A percentile compares a stretch with the other conserved stretches of the same genome.
These are phyloP conservation scores for Termitomyces sp. DNA, from an alignment of 1,284 basidiomycete species.

Conservation along the genomic window DNA sequence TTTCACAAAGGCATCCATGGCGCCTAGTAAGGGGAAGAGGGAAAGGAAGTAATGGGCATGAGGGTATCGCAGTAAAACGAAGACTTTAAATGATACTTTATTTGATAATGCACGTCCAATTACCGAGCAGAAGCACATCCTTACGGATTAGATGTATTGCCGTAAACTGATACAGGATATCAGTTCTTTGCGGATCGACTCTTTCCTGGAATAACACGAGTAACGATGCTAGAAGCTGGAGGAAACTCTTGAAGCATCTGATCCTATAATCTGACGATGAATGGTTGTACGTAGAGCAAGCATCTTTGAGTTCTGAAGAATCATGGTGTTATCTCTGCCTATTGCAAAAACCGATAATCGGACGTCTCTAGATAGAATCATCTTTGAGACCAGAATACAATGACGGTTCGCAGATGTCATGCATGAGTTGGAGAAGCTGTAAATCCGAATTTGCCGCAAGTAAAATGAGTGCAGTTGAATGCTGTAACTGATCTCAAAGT, in stretches of 20 bases:
- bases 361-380: neutral
- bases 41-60: neutral
- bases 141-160: neutral
- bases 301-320: neutral
- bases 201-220: neutral
- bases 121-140: neutral
- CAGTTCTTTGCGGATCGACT: too few species aligned
- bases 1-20: slow-evolving; percentile 4
- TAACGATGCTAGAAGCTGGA: too few species aligned
- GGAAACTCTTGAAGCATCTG: neutral
- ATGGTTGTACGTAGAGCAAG: neutral
- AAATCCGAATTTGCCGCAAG: neutral
- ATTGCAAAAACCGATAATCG: neutral
- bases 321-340: neutral
- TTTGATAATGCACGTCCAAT: neutral
- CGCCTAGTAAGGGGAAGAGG: neutral
- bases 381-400: neutral
- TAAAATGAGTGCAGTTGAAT: neutral
- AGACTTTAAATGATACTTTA: neutral
- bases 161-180: neutral
- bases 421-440: neutral
- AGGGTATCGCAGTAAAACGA: neutral
- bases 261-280: neutral
- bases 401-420: neutral
- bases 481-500: too few species aligned